Evolutionary conservation across 2,329 filamentous ascomycete species (phyloP).

Genomic region (Stachybotrys elegans): DNA sequence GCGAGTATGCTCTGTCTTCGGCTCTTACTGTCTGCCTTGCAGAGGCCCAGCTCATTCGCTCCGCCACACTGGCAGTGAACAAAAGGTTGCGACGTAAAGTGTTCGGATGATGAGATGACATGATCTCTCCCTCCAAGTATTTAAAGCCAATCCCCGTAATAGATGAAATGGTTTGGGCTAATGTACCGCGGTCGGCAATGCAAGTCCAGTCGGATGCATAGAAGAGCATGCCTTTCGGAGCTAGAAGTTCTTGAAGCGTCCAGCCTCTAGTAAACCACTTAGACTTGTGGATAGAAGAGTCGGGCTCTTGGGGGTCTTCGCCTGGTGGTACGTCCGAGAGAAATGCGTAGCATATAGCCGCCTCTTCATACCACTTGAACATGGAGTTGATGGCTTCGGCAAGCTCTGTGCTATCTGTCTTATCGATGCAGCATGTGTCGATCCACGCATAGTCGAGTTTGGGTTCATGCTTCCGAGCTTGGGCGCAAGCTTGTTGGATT

Average conservation of each 20-base stretch:
- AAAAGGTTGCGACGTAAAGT: too few species aligned
- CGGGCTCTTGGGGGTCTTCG: background rate
- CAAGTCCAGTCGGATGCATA: slow-evolving; percentile 5
- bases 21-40: slow-evolving; percentile 2
- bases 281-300: background rate
- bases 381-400: background rate
- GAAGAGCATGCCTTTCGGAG: slow-evolving; percentile 1
- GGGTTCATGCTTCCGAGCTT: slow-evolving; percentile 6
- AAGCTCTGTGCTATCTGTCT: slow-evolving; percentile 1
- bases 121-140: background rate
- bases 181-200: slow-evolving; percentile 4
- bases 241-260: slow-evolving; percentile 11
- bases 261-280: slow-evolving; percentile 10
- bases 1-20: background rate
- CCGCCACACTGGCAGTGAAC: slow-evolving; percentile 1
- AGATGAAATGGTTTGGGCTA: background rate
- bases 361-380: background rate
- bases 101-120: too few species aligned
- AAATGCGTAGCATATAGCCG: background rate
- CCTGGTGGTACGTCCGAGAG: background rate
- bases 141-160: slow-evolving; percentile 5
- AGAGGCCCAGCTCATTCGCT: slow-evolving; percentile 7
- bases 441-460: background rate
- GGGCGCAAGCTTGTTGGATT: background rate
- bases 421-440: slow-evolving; percentile 1